Percentiles rank a stretch among this genome's conserved stretches.
Evolutionary conservation across 805 yeast species (phyloP).

Genomic region (Metschnikowia anglica): DNA sequence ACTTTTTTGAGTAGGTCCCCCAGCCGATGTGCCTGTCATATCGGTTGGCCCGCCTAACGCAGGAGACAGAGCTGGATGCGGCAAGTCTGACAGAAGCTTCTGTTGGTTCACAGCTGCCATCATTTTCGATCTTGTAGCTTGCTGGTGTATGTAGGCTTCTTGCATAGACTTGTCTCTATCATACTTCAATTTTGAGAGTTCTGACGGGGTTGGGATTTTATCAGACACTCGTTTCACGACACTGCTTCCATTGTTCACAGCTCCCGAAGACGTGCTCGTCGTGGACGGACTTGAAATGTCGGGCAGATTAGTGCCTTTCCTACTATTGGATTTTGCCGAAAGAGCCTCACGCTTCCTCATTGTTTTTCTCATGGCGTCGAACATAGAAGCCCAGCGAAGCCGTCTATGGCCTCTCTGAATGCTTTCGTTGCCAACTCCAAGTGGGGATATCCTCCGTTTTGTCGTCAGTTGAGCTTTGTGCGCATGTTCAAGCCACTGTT

Average conservation of each 20-base stretch:
- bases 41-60: constrained; percentile 16
- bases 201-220: constrained; percentile 70
- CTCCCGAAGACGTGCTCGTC: background rate
- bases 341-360: constrained; percentile 86
- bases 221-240: constrained; percentile 38
- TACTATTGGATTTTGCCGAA: constrained; percentile 31
- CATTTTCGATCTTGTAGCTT: constrained; percentile 43
- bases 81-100: constrained; percentile 13
- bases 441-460: constrained; percentile 83
- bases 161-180: constrained; percentile 86
- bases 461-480: constrained; percentile 85
- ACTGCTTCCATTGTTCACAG: background rate
- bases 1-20: constrained; percentile 3
- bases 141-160: constrained; percentile 60
- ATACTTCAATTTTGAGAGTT: constrained; percentile 74
- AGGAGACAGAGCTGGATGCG: constrained; percentile 9
- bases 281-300: constrained; percentile 10
- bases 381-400: constrained; percentile 94
- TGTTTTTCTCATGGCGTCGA: constrained; percentile 88
- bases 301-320: constrained; percentile 18
- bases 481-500: constrained; percentile 89
- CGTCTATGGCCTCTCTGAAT: constrained; percentile 91
- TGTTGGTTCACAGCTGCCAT: constrained; percentile 44
- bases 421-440: constrained; percentile 91
- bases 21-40: constrained; percentile 2